Evolutionary conservation across 768 basidiomycete species (phyloP).

Genomic region (Mycena leptocephala): DNA sequence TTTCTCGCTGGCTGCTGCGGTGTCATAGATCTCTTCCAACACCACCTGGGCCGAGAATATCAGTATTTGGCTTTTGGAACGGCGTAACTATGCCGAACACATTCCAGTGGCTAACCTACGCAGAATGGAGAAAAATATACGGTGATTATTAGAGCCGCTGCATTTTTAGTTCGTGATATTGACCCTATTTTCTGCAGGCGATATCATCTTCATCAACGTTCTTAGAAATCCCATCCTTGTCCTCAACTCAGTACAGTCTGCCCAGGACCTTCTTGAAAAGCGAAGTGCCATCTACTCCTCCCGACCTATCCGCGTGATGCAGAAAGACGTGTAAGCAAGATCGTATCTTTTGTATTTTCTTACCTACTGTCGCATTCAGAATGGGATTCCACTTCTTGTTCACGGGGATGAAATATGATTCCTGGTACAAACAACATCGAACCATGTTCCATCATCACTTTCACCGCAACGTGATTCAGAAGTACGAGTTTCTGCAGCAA

Average conservation of each 20-base stretch:
- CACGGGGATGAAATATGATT: slow-evolving; percentile 36
- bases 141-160: slow-evolving; percentile 46
- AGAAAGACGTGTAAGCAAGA: slow-evolving; percentile 30
- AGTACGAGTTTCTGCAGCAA: slow-evolving; percentile 49
- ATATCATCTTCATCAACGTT: slow-evolving; percentile 66
- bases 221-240: slow-evolving; percentile 66
- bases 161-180: background rate
- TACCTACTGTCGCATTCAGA: background rate
- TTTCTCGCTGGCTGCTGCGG: background rate
- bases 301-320: slow-evolving; percentile 51
- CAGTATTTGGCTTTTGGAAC: slow-evolving; percentile 59
- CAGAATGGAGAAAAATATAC: slow-evolving; percentile 56
- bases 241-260: slow-evolving; percentile 62
- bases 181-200: background rate
- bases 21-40: slow-evolving; percentile 48
- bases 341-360: background rate
- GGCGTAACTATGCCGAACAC: slow-evolving; percentile 49
- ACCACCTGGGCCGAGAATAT: slow-evolving; percentile 75
- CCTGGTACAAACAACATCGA: slow-evolving; percentile 48
- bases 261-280: slow-evolving; percentile 71
- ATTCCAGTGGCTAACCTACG: slow-evolving; percentile 57
- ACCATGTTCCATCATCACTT: slow-evolving; percentile 52
- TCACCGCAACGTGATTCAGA: slow-evolving; percentile 25
- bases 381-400: slow-evolving; percentile 39
- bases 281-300: slow-evolving; percentile 72